These are phyloP conservation scores for Senna tora DNA, from an alignment of 306 rosid species.

Conservation along the genomic window DNA sequence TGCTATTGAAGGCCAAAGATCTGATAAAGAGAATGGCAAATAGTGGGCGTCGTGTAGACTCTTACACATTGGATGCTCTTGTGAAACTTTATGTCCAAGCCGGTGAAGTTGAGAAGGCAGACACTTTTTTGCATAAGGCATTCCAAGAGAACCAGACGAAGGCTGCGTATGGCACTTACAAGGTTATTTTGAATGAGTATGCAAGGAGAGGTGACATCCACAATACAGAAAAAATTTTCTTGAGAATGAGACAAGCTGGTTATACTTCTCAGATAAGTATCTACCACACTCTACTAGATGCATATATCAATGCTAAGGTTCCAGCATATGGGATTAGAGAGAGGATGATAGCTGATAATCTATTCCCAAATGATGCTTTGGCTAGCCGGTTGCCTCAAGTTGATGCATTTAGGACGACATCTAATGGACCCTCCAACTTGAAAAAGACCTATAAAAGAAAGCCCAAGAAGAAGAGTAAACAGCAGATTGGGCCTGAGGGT, in stretches of 20 bases:
- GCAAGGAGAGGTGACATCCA: conserved; percentile 58
- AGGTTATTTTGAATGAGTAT: conserved; percentile 52
- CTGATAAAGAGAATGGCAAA: conserved; percentile 59
- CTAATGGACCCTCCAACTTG: no score
- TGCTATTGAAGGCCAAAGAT: conserved; percentile 60
- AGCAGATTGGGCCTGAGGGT: no score
- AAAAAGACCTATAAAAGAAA: no score
- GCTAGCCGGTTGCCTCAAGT: conserved; percentile 35
- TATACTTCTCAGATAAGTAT: conserved; percentile 40
- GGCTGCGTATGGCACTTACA: conserved; percentile 48
- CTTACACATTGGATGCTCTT: conserved; percentile 53
- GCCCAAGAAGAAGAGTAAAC: no score
- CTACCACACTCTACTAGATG: conserved; percentile 46
- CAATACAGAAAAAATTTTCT: conserved; percentile 55
- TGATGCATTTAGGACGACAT: conserved; percentile 56
- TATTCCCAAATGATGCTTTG: conserved; percentile 49
- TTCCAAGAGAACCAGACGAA: conserved; percentile 38
- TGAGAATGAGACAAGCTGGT: conserved; percentile 52
- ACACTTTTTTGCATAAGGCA: conserved; percentile 56
- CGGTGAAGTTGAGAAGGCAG: conserved; percentile 66
- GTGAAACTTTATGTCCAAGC: conserved; percentile 57
- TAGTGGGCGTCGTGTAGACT: conserved; percentile 46
- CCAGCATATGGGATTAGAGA: conserved; percentile 65
- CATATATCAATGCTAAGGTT: conserved; percentile 57
- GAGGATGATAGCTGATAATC: conserved; percentile 58